Conservation (phyloP, 164 flowering plant species). For the Aristolochia contorta region DNA sequence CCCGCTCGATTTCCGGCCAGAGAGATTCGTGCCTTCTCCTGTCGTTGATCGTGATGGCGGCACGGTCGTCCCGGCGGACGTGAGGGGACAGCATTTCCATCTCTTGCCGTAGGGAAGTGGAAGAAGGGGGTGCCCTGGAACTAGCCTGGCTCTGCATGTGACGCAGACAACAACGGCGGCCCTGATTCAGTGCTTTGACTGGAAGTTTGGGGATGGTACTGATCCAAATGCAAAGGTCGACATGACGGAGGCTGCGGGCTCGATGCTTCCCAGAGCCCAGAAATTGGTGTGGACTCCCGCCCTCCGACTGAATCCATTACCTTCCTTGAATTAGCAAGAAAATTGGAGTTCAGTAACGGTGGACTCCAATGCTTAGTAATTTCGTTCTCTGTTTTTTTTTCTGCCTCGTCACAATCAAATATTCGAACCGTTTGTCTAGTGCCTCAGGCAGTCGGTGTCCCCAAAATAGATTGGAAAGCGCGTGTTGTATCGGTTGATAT, state of each 20-base stretch:
- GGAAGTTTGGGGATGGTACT: constrained; percentile 19
- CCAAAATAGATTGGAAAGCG: no score
- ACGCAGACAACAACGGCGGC: constrained; percentile 24
- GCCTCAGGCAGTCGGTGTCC: no score
- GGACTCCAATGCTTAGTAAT: no score
- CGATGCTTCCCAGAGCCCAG: constrained; percentile 28
- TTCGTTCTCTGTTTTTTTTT: no score
- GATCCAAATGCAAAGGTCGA: constrained; percentile 10
- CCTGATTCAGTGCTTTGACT: constrained; percentile 50
- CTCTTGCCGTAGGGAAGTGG: constrained; percentile 50
- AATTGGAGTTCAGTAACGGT: no score
- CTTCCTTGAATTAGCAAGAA: neutral
- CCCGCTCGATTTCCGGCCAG: constrained; percentile 45
- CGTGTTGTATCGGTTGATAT: no score
- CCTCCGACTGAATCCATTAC: constrained; percentile 9
- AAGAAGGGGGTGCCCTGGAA: constrained; percentile 47
- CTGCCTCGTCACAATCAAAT: neutral
- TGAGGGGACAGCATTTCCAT: constrained; percentile 36
- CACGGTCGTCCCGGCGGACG: constrained; percentile 2
- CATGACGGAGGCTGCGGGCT: constrained; percentile 30
- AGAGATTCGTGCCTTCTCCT: constrained; percentile 38
- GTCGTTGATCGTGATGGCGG: constrained; percentile 7
- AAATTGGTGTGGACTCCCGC: constrained; percentile 17
- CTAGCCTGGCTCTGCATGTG: constrained; percentile 23
- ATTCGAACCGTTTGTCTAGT: neutral